phyloP scores from a whole-genome alignment of 2,329 filamentous ascomycete species.

The Calonectria crousiana region DNA sequence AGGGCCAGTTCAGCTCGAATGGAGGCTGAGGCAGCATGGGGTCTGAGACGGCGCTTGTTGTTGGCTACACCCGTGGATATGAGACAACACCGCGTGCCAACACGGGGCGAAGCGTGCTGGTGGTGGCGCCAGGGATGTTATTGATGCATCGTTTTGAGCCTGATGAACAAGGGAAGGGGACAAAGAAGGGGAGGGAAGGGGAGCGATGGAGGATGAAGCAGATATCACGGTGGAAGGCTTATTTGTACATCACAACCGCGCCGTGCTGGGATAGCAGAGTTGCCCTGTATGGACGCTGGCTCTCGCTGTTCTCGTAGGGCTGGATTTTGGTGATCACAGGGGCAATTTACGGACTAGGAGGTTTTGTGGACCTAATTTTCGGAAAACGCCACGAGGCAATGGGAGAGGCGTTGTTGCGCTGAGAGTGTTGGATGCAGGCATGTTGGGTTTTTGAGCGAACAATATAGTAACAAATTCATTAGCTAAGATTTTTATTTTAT shows the following conservation, averaged over 20 bases:
- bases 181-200: neutral
- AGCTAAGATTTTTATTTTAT: neutral
- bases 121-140: neutral
- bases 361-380: constrained; percentile 11
- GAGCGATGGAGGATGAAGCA: neutral
- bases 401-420: neutral
- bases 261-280: neutral
- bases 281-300: neutral
- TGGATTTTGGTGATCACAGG: neutral
- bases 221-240: neutral
- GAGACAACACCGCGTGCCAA: neutral
- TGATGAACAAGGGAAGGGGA: neutral
- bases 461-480: neutral
- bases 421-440: neutral
- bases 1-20: constrained; percentile 12
- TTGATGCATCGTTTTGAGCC: neutral
- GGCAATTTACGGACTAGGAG: neutral
- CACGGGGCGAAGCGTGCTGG: neutral
- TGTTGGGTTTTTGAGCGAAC: neutral
- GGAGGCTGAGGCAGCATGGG: constrained; percentile 13
- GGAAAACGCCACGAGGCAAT: neutral
- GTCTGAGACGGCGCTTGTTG: neutral
- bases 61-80: neutral
- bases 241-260: too few species aligned
- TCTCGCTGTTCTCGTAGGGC: neutral